Percentiles rank a stretch among this genome's conserved stretches.
phyloP scores from a whole-genome alignment of 2,329 filamentous ascomycete species.

The Lasiodiplodia gonubiensis region DNA sequence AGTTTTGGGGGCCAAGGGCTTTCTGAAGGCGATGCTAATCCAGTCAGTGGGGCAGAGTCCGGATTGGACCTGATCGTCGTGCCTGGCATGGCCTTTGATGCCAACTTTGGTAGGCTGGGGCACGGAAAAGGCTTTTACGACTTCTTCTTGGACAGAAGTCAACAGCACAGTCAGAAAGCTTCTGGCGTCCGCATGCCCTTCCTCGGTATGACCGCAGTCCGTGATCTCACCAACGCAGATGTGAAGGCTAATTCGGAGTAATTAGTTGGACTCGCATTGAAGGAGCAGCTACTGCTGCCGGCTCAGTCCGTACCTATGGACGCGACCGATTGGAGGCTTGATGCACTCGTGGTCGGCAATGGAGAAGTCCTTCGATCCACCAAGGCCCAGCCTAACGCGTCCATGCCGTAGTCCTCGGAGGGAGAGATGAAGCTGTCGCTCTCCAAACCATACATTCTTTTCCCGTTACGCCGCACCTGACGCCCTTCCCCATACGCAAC shows the following conservation, averaged over 20 bases:
- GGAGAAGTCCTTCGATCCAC: constrained; percentile 56
- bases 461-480: constrained; percentile 23
- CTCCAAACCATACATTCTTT: constrained; percentile 13
- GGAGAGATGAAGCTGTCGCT: constrained; percentile 14
- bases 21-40: constrained; percentile 45
- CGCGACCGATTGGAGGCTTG: constrained; percentile 77
- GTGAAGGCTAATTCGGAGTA: constrained; percentile 15
- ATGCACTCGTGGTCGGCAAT: constrained; percentile 76
- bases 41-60: constrained; percentile 32
- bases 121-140: constrained; percentile 99
- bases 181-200: constrained; percentile 57
- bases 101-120: constrained; percentile 74
- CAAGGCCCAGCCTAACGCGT: not conserved
- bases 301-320: constrained; percentile 74
- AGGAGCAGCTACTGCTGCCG: constrained; percentile 78
- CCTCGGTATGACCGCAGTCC: constrained; percentile 55
- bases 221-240: constrained; percentile 1
- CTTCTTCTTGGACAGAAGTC: constrained; percentile 82
- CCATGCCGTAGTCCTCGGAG: constrained; percentile 11
- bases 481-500: constrained; percentile 8
- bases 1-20: constrained; percentile 70
- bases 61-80: constrained; percentile 85
- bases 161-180: constrained; percentile 47
- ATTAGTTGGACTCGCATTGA: constrained; percentile 78
- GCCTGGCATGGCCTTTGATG: constrained; percentile 92